Evolutionary conservation across 352 stramenopile species (phyloP), one percentile per base, ranked within the genome.

Genomic region (Pythium chondricola): DNA sequence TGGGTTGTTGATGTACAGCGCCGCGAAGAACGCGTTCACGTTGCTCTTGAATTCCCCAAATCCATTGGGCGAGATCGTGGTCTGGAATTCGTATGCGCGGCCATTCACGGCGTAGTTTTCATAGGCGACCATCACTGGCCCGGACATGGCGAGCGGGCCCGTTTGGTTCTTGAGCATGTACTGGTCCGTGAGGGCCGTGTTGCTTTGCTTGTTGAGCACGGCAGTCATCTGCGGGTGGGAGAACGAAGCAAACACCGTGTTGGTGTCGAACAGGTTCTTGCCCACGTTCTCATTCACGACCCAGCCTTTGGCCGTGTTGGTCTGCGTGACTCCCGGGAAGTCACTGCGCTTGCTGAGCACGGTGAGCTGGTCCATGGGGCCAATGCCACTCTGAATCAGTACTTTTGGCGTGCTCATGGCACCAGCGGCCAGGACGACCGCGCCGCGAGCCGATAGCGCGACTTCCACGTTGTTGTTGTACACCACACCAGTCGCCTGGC

Each of bases 331-430:
- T 45, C 74, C 74, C 8, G 70, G 69, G 55, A 86, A 86, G 16
- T 66, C 63, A 32, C 11, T 55, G 37, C 22, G 32, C 4, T 26
- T 37, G 18, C 65, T 63, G 6, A 84, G 65, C 54, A 70, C 36
- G 8, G 45, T 59, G 11, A 95, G 61, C 43, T 88, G 70, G 27
- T 75, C 60, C 16, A 44, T 24, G 14, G 74, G 74, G 11, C 83
- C 84, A 30, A 95, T 78, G 27, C 83, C 84, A 51, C 62, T 84
- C 40, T 85, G 66, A 36, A 91, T 78, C 6, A 95, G 67, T 24
- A 96, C 63, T 55, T 94, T 88, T 8, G 86, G 84, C 13, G 83
- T 87, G 38, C 71, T 55, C 17, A 88, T 38, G 0, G 80, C 70
- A 9, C 83, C 83, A 2, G 74, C 72, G 37, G 59, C 69, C 58